phyloP scores from a whole-genome alignment of 108 stramenopile species.

The Aureococcus anophagefferens region DNA sequence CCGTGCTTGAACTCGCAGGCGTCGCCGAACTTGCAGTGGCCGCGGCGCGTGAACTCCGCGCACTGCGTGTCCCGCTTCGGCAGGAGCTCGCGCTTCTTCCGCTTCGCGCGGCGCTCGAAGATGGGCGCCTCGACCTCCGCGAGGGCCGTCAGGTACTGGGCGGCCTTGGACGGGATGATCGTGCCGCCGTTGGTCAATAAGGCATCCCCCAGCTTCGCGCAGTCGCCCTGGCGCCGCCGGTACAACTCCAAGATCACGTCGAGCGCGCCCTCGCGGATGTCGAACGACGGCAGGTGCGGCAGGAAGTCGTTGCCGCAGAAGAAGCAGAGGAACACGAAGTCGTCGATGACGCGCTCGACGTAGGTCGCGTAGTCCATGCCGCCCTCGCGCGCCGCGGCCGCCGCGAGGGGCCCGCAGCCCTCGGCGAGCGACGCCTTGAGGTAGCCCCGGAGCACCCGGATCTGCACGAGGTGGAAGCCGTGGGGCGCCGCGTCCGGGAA shows the following conservation, averaged over 20 bases:
- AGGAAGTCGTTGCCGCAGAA: conserved; percentile 92
- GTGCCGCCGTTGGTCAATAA: conserved; percentile 86
- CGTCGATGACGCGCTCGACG: conserved; percentile 88
- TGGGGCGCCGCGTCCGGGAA: conserved; percentile 2
- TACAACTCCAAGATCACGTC: conserved; percentile 81
- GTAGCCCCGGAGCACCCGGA: conserved; percentile 89
- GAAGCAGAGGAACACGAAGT: conserved; percentile 96
- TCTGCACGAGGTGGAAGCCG: conserved; percentile 63
- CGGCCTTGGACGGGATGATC: conserved; percentile 27
- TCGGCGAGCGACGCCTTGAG: conserved; percentile 69
- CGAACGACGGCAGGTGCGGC: conserved; percentile 86
- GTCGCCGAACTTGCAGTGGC: too few species aligned
- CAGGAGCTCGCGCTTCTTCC: too few species aligned
- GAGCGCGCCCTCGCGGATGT: conserved; percentile 84
- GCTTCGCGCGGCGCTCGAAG: too few species aligned
- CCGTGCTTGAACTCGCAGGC: too few species aligned
- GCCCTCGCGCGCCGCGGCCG: conserved; percentile 20
- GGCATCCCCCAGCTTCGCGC: conserved; percentile 65
- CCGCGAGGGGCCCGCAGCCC: conserved; percentile 25
- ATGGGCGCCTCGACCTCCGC: too few species aligned
- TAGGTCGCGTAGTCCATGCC: conserved; percentile 4
- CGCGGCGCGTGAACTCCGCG: too few species aligned
- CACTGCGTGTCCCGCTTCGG: too few species aligned
- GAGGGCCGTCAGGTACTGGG: too few species aligned
- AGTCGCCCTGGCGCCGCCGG: conserved; percentile 6